Evolutionary conservation across 192 early-diverging fungal species (phyloP).

Genomic region (Coemansia sp.): DNA sequence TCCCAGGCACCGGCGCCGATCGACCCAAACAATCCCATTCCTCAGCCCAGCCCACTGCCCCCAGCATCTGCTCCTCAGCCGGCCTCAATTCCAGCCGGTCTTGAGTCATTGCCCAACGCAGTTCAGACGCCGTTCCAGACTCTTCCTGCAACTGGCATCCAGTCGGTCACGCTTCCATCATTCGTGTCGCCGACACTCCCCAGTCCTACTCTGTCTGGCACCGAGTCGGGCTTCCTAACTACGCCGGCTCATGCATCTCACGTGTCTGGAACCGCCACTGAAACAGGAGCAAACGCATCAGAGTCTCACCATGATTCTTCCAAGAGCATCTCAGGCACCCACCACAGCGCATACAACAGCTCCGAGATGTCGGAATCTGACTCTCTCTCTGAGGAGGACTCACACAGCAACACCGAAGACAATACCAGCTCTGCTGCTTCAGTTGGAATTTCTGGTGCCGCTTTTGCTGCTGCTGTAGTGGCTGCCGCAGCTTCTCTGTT

Average conservation of each 20-base stretch:
- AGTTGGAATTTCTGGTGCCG: background rate
- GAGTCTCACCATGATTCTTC: background rate
- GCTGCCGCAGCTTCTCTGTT: constrained; percentile 3
- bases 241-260: background rate
- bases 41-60: constrained; percentile 38
- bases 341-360: background rate
- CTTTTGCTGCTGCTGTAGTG: constrained; percentile 8
- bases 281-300: background rate
- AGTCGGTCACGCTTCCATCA: constrained; percentile 3
- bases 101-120: constrained; percentile 11
- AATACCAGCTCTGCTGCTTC: constrained; percentile 4
- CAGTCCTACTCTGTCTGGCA: background rate
- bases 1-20: constrained; percentile 49
- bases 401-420: too few relatives aligned
- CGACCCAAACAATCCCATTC: constrained; percentile 51
- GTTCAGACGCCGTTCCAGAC: background rate
- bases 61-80: constrained; percentile 41
- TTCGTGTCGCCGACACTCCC: background rate
- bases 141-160: background rate
- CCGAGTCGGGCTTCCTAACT: background rate
- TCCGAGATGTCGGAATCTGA: background rate
- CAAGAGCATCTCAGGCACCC: background rate
- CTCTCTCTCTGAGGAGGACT: background rate
- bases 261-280: background rate
- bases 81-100: constrained; percentile 46